Base-by-base conservation (phyloP, 23 red algal species). In the Gracilaria gracilis region DNA sequence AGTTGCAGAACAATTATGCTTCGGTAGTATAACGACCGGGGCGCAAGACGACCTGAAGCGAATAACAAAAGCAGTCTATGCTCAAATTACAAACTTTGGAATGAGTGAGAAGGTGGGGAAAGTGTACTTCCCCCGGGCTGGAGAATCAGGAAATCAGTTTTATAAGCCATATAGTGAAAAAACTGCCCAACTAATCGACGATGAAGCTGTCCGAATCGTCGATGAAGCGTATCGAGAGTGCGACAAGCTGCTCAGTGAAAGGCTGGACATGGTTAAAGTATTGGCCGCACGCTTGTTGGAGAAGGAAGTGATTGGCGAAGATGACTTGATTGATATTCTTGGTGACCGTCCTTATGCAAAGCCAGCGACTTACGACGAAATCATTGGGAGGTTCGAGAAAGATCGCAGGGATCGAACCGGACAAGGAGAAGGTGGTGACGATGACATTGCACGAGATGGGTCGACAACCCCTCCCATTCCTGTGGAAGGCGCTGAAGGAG, bases 41-140 rank as follows among this genome's bases (percentile, higher is more conserved):
- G 97, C 97, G 42, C 91, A 96, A 85, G 94, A 99, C 57, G 97
- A 99, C 80, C 79, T 99, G 61, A 91, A 96, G 74, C 83, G 93
- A 50, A 84, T 99, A 23, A 99, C 97, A 53, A 84, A 83, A 51
- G 91, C 87, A 36, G 97, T 92, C 27, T 99, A 99, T 77, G 97
- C 94, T 36, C 88, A 88, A 66, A 88, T 99, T 44, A 95, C 94
- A 50, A 81, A 81, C 71, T 99, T 91, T 87, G 97, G 97, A 34
- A 99, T 99, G 97, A 95, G 90, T 58, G 78, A 93, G 53, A 74
- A 66, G 20, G 80, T 99, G 29, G 97, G 97, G n/a, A 94, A 86
- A 40, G 90, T 99, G n/a, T 95, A 93, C 51, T 99, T 96, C 57
- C 88, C 88, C 1, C 53, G 55, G 21, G 90, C 90, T 32, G 91